These are phyloP conservation scores for Neofusicoccum kwambonambiense DNA, from an alignment of 2,329 filamentous ascomycete species.

Conservation along the genomic window DNA sequence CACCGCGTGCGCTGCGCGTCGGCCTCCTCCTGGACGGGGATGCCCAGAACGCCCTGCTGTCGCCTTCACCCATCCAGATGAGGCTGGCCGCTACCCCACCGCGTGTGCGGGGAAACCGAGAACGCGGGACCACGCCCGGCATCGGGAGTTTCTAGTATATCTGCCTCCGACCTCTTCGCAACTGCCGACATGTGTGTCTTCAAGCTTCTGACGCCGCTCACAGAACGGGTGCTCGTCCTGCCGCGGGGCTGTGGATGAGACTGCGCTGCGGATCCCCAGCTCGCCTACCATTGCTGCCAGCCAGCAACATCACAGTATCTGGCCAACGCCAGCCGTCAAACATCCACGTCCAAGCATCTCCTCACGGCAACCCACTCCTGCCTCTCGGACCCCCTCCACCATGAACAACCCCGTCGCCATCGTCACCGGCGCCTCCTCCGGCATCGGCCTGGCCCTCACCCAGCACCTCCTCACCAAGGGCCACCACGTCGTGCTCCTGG, in stretches of 20 bases:
- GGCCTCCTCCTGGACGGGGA: neutral
- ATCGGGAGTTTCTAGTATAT: neutral
- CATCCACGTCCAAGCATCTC: neutral
- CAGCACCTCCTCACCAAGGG: slow-evolving; percentile 39
- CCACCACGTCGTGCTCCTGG: slow-evolving; percentile 46
- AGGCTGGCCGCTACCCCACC: slow-evolving; percentile 2
- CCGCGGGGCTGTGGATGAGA: neutral
- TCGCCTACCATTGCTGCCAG: neutral
- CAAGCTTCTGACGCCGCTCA: neutral
- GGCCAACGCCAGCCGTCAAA: neutral
- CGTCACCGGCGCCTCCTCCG: slow-evolving; percentile 47
- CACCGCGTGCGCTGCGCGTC: neutral
- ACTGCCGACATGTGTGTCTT: neutral
- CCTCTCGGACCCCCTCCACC: neutral
- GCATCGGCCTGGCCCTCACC: slow-evolving; percentile 46
- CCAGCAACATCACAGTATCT: neutral
- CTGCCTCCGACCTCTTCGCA: neutral
- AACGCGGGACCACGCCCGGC: neutral
- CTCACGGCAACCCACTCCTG: neutral
- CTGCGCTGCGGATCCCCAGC: neutral
- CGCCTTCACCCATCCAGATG: neutral
- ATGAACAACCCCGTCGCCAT: slow-evolving; percentile 44
- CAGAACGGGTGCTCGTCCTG: neutral
- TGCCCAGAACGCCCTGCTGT: neutral
- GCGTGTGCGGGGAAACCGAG: slow-evolving; percentile 3